Evolutionary conservation across 495 filamentous ascomycete species (phyloP), one percentile per base, ranked within the genome.

Genomic region (Antarctomyces pellizariae): DNA sequence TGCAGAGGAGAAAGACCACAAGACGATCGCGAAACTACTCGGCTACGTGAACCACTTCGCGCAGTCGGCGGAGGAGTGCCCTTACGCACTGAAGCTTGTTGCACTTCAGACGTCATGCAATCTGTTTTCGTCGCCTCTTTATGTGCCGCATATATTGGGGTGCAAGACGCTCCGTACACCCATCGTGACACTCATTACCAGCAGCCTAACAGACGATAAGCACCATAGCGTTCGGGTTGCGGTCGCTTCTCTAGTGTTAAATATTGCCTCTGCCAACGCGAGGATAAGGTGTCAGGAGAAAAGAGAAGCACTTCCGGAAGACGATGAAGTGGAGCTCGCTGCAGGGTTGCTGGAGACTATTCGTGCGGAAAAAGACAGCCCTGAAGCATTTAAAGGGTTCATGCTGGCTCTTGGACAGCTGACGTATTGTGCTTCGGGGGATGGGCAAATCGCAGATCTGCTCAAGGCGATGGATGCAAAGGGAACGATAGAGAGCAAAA

Each of bases 1-100:
- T 34, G 80, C 78, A 8, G 74, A 84, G 48, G 75, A 91, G 39
- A 40, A 49, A 14, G 46, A 52, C 18, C 69, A 74, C 33, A 39
- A 44, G 22, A 78, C 75, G 8, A 51, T 91, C 12, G 39, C 61
- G 28, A 50, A 66, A 6, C 39, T 92, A 4, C 49, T 95, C 16
- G 41, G 57, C 5, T 59, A 67, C 29, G 53, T 70, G 18, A 65
- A 59, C 25, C 35, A 47, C 2, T 38, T 56, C 3, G 35, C 48
- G 3, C n/a, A n/a, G n/a, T n/a, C n/a, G n/a, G 42, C 56, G 2
- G 26, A 43, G 5, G 41, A 48, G 1, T 66, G 57, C 30, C 79
- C 84, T 1, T 91, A 95, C 42, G 64, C 70, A 11, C 62, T 93
- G 6, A 67, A 75, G 10, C 67, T 97, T 12, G 76, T 86, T 11